Evolutionary conservation across 805 yeast species (phyloP).

Genomic region (Ogataea populi-albae): DNA sequence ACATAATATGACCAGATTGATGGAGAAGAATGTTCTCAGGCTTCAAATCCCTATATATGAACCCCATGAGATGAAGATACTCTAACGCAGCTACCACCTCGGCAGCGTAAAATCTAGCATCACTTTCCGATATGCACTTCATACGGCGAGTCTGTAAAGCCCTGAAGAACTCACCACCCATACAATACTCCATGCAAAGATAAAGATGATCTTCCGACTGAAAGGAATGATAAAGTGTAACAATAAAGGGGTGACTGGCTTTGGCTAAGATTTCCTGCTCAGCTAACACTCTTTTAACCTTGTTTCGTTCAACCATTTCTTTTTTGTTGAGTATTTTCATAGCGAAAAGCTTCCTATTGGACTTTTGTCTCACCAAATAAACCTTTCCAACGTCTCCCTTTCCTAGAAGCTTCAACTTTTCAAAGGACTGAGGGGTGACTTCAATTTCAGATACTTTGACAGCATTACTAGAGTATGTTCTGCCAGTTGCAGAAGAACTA

Average conservation of each 20-base stretch:
- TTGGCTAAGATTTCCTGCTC: constrained; percentile 97
- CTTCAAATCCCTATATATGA: constrained; percentile 91
- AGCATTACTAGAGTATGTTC: constrained; percentile 73
- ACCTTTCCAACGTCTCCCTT: constrained; percentile 99
- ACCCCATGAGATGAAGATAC: constrained; percentile 94
- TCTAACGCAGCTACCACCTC: constrained; percentile 97
- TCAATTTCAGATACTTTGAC: constrained; percentile 72
- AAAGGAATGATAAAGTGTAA: constrained; percentile 92
- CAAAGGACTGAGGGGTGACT: constrained; percentile 85
- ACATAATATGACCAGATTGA: constrained; percentile 97
- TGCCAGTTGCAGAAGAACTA: constrained; percentile 36
- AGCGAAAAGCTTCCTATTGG: constrained; percentile 74
- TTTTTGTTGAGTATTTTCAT: constrained; percentile 87
- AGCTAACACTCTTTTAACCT: constrained; percentile 90
- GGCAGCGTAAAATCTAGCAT: constrained; percentile 91
- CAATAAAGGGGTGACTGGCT: constrained; percentile 95
- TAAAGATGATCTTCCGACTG: constrained; percentile 90
- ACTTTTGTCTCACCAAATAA: constrained; percentile 81
- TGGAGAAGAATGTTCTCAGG: constrained; percentile 94
- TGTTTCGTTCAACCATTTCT: constrained; percentile 94
- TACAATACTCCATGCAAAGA: constrained; percentile 97
- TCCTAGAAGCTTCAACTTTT: constrained; percentile 85
- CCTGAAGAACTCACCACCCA: constrained; percentile 98
- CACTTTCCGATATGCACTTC: constrained; percentile 81
- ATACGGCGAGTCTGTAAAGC: constrained; percentile 89